Evolutionary conservation across 352 stramenopile species (phyloP).

Genomic region (Phytophthora chlamydospora): DNA sequence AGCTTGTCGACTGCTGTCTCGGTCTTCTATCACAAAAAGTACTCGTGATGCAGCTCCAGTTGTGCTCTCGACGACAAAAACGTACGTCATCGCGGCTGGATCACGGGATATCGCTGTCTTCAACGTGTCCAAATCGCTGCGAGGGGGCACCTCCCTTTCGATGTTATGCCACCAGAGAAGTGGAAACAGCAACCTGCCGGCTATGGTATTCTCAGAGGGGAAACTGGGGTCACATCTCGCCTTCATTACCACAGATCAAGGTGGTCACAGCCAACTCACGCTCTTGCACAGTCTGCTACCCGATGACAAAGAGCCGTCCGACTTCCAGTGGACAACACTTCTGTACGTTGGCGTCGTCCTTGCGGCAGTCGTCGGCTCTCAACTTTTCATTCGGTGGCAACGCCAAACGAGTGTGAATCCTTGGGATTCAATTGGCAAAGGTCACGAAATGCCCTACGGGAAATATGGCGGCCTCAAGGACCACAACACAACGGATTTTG

Average conservation of each 20-base stretch:
- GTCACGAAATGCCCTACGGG: slow-evolving; percentile 4
- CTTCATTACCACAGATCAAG: slow-evolving; percentile 5
- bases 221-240: slow-evolving; percentile 28
- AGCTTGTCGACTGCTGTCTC: slow-evolving; percentile 23
- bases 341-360: slow-evolving; percentile 30
- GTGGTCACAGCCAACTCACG: slow-evolving; percentile 8
- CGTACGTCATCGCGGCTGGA: slow-evolving; percentile 29
- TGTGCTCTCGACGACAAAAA: slow-evolving; percentile 16
- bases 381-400: slow-evolving; percentile 38
- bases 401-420: slow-evolving; percentile 21
- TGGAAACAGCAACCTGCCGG: not conserved
- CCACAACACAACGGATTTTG: slow-evolving; percentile 7
- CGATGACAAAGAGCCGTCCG: slow-evolving; percentile 12
- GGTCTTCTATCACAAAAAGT: slow-evolving; percentile 5
- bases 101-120: slow-evolving; percentile 24
- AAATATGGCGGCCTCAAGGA: slow-evolving; percentile 21
- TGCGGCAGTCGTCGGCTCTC: slow-evolving; percentile 30
- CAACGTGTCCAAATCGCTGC: slow-evolving; percentile 26
- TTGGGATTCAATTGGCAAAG: slow-evolving; percentile 24
- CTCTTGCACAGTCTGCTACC: slow-evolving; percentile 49
- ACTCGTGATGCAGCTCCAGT: slow-evolving; percentile 5
- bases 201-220: slow-evolving; percentile 42
- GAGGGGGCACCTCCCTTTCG: slow-evolving; percentile 9
- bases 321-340: slow-evolving; percentile 33
- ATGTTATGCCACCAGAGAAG: too few species aligned